Percentiles rank a stretch among this genome's conserved stretches.
These are phyloP conservation scores for Dentipellis fragilis DNA, from an alignment of 768 basidiomycete species.

Conservation along the genomic window DNA sequence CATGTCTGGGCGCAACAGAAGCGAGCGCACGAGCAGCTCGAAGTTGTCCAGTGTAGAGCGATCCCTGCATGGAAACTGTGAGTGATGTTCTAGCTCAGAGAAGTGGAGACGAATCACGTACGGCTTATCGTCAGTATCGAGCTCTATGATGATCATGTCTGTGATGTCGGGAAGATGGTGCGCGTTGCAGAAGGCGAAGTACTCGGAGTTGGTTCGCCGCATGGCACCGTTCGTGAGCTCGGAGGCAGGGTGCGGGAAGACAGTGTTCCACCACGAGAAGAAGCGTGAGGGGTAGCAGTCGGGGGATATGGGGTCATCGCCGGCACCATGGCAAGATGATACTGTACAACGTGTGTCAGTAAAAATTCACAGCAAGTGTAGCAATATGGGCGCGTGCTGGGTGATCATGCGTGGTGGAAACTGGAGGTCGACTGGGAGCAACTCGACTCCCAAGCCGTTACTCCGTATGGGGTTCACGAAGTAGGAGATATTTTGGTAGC, in stretches of 20 bases:
- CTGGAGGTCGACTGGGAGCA: background rate
- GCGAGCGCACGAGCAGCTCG: slow-evolving; percentile 85
- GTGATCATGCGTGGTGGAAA: background rate
- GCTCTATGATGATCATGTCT: slow-evolving; percentile 91
- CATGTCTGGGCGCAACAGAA: slow-evolving; percentile 81
- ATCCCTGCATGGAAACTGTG: slow-evolving; percentile 36
- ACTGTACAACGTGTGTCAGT: slow-evolving; percentile 36
- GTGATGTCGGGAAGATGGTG: slow-evolving; percentile 92
- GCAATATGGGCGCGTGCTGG: background rate
- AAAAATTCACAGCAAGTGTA: background rate
- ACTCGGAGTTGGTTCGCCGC: slow-evolving; percentile 83
- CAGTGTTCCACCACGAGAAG: slow-evolving; percentile 94
- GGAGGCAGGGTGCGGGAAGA: slow-evolving; percentile 97
- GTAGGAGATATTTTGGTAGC: background rate
- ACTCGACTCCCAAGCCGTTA: background rate
- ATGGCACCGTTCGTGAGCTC: slow-evolving; percentile 97
- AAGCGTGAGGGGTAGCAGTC: slow-evolving; percentile 89
- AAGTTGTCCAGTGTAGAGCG: slow-evolving; percentile 70
- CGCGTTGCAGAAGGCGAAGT: slow-evolving; percentile 89
- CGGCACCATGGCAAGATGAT: slow-evolving; percentile 88
- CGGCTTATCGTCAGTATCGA: slow-evolving; percentile 86
- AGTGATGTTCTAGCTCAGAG: background rate
- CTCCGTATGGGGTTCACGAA: background rate
- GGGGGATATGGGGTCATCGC: slow-evolving; percentile 78
- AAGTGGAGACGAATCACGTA: slow-evolving; percentile 31